Conservation (phyloP, 2,329 filamentous ascomycete genomes). For the Scopulariopsis brevicaulis region DNA sequence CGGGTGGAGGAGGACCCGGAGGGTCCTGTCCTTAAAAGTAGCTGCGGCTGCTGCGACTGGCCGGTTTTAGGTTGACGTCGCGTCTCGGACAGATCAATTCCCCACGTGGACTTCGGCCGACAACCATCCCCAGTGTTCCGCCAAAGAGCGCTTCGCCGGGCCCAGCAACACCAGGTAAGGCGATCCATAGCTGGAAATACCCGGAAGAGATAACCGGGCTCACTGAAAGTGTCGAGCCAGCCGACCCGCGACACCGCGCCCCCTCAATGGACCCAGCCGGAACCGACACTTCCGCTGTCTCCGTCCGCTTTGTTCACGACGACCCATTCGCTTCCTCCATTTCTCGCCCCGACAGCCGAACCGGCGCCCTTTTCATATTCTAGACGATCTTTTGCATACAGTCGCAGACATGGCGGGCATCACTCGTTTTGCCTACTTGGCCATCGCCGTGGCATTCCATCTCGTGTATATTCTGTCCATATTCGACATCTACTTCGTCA, state of each 20-base stretch:
- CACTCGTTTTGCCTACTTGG: constrained; percentile 69
- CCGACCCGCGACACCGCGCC: background rate
- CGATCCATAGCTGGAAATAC: background rate
- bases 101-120: background rate
- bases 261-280: background rate
- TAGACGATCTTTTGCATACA: background rate
- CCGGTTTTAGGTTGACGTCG: background rate
- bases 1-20: background rate
- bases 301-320: background rate
- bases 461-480: constrained; percentile 90
- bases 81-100: background rate
- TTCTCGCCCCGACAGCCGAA: background rate
- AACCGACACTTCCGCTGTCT: background rate
- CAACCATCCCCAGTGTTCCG: background rate
- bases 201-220: background rate
- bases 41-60: background rate
- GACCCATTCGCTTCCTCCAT: background rate
- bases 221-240: background rate
- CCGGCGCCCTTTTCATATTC: background rate
- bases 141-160: background rate
- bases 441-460: constrained; percentile 85
- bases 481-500: constrained; percentile 98
- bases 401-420: constrained; percentile 17
- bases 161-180: background rate
- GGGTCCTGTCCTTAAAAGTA: background rate